Evolutionary conservation across 495 filamentous ascomycete species (phyloP).

Genomic region (Talaromyces ruber): DNA sequence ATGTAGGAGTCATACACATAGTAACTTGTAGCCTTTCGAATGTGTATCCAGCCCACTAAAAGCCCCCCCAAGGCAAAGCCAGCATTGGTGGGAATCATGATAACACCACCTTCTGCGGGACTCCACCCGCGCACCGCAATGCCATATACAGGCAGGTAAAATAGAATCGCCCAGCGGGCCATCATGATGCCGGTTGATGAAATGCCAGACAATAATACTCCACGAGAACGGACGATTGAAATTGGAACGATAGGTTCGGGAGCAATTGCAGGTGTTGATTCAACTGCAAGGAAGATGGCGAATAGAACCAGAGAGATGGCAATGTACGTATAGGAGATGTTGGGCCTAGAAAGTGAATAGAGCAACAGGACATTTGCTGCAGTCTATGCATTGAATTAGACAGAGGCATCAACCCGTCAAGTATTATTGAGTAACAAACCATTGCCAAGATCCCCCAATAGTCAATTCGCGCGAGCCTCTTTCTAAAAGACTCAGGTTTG

Average conservation of each 20-base stretch:
- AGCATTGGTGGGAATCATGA: conserved; percentile 66
- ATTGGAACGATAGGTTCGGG: conserved; percentile 64
- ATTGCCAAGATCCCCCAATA: conserved; percentile 58
- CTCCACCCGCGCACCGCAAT: conserved; percentile 59
- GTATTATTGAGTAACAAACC: conserved; percentile 27
- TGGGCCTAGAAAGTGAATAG: conserved; percentile 50
- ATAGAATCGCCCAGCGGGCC: conserved; percentile 67
- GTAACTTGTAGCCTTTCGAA: conserved; percentile 57
- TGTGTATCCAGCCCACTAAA: conserved; percentile 60
- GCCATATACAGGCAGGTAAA: conserved; percentile 67
- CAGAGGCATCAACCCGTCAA: not conserved
- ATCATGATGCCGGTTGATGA: conserved; percentile 66
- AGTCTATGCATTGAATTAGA: conserved; percentile 16
- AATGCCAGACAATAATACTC: conserved; percentile 58
- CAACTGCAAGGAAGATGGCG: conserved; percentile 50
- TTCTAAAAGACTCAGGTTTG: conserved; percentile 15
- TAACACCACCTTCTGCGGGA: conserved; percentile 57
- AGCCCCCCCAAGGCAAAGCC: conserved; percentile 67
- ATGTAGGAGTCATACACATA: conserved; percentile 36
- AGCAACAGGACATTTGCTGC: conserved; percentile 54
- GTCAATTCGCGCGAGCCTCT: conserved; percentile 55
- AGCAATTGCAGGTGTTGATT: conserved; percentile 36
- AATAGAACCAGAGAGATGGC: conserved; percentile 45
- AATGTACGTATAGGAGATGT: conserved; percentile 49
- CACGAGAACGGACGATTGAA: conserved; percentile 50